These are phyloP conservation scores for Chimonanthus praecox DNA, from an alignment of 164 flowering plant species.

Conservation along the genomic window DNA sequence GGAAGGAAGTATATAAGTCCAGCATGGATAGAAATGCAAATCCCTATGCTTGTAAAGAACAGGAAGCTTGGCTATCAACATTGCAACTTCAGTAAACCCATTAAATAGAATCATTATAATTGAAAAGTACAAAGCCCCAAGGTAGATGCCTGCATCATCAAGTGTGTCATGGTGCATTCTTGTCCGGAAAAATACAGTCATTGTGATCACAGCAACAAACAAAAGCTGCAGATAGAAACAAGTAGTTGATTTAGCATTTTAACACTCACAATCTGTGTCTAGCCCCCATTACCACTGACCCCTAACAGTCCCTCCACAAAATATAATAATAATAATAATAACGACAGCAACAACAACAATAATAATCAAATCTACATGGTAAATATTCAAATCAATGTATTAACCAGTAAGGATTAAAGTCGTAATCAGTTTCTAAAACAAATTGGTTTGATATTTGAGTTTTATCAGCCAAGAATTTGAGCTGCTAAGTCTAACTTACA, in stretches of 20 bases:
- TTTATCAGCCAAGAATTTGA: not conserved
- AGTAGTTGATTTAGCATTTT: conserved; percentile 7
- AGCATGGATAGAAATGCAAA: conserved; percentile 89
- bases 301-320: too few species aligned
- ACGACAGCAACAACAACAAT: too few species aligned
- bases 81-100: conserved; percentile 93
- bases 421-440: not conserved
- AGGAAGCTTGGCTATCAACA: conserved; percentile 92
- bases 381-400: not conserved
- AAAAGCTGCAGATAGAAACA: conserved; percentile 55
- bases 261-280: not conserved
- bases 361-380: not conserved
- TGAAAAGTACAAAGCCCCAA: conserved; percentile 83
- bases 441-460: not conserved
- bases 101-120: conserved; percentile 87
- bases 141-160: conserved; percentile 77
- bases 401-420: not conserved
- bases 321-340: too few species aligned
- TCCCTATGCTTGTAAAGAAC: conserved; percentile 95
- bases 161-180: conserved; percentile 66
- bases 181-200: conserved; percentile 91
- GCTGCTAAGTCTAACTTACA: not conserved
- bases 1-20: conserved; percentile 92
- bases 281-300: too few species aligned
- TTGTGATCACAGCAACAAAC: conserved; percentile 80